Evolutionary conservation across 148 eudicot genomes (phyloP).

Genomic region (Chenopodium album): DNA sequence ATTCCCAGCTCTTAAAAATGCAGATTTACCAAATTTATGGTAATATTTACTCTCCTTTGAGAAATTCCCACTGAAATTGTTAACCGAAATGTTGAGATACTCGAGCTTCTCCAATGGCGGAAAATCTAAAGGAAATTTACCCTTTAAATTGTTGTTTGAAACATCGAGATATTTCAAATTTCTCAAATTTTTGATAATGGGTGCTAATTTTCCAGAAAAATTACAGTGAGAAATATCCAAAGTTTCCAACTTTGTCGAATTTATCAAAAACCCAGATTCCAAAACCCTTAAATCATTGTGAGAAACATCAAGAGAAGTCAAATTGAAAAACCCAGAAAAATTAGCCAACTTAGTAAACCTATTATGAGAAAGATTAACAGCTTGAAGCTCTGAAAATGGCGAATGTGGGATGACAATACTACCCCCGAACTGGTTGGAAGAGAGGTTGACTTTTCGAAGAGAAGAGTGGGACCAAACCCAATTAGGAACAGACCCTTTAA

Average conservation of each 20-base stretch:
- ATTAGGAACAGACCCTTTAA: constrained; percentile 61
- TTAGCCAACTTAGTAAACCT: constrained; percentile 59
- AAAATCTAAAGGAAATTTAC: constrained; percentile 67
- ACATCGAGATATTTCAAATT: constrained; percentile 53
- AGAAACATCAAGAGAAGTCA: constrained; percentile 58
- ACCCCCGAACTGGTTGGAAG: constrained; percentile 66
- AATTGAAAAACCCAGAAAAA: constrained; percentile 47
- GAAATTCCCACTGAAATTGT: constrained; percentile 54
- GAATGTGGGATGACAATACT: constrained; percentile 32
- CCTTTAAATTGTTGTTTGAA: constrained; percentile 55
- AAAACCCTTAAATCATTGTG: constrained; percentile 48
- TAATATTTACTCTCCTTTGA: constrained; percentile 7
- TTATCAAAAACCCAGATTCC: constrained; percentile 41
- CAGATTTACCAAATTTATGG: constrained; percentile 47
- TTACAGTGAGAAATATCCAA: constrained; percentile 66
- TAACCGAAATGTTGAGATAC: constrained; percentile 73
- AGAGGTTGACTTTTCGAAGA: constrained; percentile 46
- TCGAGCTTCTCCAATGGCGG: constrained; percentile 43
- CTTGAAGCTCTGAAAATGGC: constrained; percentile 25
- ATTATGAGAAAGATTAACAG: constrained; percentile 54
- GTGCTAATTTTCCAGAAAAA: constrained; percentile 45
- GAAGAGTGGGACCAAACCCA: constrained; percentile 46
- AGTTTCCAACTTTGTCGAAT: constrained; percentile 42
- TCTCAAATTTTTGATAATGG: constrained; percentile 42
- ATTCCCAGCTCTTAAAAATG: constrained; percentile 64